Percentiles rank a stretch among this genome's conserved stretches.
Evolutionary conservation across 1,284 basidiomycete species (phyloP).

Genomic region (Sphagnurus paluster): DNA sequence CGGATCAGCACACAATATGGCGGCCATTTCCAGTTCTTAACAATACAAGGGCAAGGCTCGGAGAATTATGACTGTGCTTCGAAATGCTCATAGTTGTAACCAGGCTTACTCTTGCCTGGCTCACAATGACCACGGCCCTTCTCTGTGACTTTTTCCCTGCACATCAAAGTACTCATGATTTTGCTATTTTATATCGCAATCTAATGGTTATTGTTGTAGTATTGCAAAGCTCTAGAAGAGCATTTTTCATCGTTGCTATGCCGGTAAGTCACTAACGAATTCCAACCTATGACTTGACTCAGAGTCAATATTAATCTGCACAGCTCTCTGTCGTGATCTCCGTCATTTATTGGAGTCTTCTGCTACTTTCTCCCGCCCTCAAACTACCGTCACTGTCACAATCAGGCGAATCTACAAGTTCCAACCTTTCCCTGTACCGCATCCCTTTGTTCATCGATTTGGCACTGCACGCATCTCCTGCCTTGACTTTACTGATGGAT

Average conservation of each 20-base stretch:
- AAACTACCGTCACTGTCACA: slow-evolving; percentile 39
- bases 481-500: slow-evolving; percentile 60
- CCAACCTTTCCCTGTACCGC: slow-evolving; percentile 39
- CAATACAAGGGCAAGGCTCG: slow-evolving; percentile 67
- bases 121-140: slow-evolving; percentile 52
- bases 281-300: not conserved
- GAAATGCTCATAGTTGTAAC: not conserved
- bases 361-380: slow-evolving; percentile 51
- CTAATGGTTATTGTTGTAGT: slow-evolving; percentile 26
- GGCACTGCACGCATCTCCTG: slow-evolving; percentile 67
- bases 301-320: slow-evolving; percentile 3
- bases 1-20: slow-evolving; percentile 52
- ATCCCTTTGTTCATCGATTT: slow-evolving; percentile 68
- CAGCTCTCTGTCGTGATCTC: slow-evolving; percentile 70
- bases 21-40: slow-evolving; percentile 72
- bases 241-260: slow-evolving; percentile 59
- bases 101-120: slow-evolving; percentile 49
- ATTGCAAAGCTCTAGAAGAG: slow-evolving; percentile 49
- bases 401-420: slow-evolving; percentile 21
- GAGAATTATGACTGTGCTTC: not conserved
- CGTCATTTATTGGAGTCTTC: slow-evolving; percentile 70
- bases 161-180: slow-evolving; percentile 33
- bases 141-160: slow-evolving; percentile 51
- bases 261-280: slow-evolving; percentile 43
- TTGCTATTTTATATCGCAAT: not conserved